These are phyloP conservation scores for Fusarium robinianum DNA, from an alignment of 2,329 filamentous ascomycete genomes.

Conservation along the genomic window DNA sequence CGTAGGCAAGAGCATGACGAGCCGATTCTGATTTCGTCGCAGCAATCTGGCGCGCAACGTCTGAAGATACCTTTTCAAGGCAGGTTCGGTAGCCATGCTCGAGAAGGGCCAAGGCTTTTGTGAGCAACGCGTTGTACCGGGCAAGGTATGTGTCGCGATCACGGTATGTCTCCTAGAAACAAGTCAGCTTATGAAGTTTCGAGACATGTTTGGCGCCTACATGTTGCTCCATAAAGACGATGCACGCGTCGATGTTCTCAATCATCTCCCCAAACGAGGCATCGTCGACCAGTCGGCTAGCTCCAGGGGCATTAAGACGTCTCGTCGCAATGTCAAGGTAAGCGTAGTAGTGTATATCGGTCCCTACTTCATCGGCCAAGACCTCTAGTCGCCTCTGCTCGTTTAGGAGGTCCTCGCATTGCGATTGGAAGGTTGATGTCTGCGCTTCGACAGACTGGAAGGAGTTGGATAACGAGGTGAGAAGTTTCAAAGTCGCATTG, in stretches of 20 bases:
- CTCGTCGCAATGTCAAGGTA: slow-evolving; percentile 91
- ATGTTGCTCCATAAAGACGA: slow-evolving; percentile 89
- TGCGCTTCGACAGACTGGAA: slow-evolving; percentile 88
- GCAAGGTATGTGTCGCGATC: slow-evolving; percentile 88
- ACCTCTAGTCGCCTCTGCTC: slow-evolving; percentile 80
- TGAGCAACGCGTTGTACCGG: slow-evolving; percentile 80
- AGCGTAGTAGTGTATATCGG: slow-evolving; percentile 91
- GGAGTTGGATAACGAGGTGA: slow-evolving; percentile 79
- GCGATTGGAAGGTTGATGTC: slow-evolving; percentile 88
- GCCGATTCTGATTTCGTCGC: slow-evolving; percentile 63
- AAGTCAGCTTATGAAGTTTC: slow-evolving; percentile 1
- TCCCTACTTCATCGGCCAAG: slow-evolving; percentile 82
- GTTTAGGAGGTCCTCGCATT: slow-evolving; percentile 83
- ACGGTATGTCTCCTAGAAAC: slow-evolving; percentile 71
- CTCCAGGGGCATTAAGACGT: slow-evolving; percentile 88
- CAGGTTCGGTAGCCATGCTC: slow-evolving; percentile 60
- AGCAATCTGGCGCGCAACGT: slow-evolving; percentile 59
- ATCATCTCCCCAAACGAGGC: slow-evolving; percentile 88
- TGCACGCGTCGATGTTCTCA: slow-evolving; percentile 82
- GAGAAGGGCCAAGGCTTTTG: slow-evolving; percentile 65
- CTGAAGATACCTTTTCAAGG: slow-evolving; percentile 57
- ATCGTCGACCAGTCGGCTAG: slow-evolving; percentile 81
- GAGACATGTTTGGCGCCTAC: slow-evolving; percentile 50
- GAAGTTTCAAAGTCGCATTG: slow-evolving; percentile 71
- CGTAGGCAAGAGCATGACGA: slow-evolving; percentile 62